A percentile compares a stretch with the other conserved stretches of the same genome.
These are phyloP conservation scores for Trichosanthes truncata DNA, from an alignment of 306 rosid species.

Conservation along the genomic window DNA sequence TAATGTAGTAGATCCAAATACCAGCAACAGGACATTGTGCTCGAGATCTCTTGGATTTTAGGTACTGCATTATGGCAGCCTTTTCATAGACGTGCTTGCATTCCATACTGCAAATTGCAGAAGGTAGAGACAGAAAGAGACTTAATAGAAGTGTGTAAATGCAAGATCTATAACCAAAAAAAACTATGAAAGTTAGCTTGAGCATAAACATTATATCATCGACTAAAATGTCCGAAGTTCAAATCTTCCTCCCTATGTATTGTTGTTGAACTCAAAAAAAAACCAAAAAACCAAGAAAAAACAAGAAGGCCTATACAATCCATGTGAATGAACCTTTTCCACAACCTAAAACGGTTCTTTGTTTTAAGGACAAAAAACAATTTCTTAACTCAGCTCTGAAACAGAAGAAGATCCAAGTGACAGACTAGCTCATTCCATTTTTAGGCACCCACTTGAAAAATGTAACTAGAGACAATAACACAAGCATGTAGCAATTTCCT, in stretches of 20 bases:
- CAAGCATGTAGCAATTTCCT: neutral
- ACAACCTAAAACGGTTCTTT: neutral
- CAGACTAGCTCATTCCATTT: neutral
- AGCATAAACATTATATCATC: neutral
- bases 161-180: neutral
- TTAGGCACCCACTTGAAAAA: neutral
- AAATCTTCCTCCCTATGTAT: neutral
- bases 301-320: neutral
- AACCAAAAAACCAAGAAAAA: neutral
- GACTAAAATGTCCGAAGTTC: neutral
- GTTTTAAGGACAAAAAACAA: neutral
- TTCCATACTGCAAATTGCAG: constrained; percentile 34
- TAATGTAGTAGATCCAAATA: constrained; percentile 7
- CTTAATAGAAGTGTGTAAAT: neutral
- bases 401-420: neutral
- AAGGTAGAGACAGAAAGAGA: constrained; percentile 10
- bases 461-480: neutral
- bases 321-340: neutral
- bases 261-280: neutral
- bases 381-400: neutral
- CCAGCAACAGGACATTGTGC: constrained; percentile 68
- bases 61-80: constrained; percentile 32
- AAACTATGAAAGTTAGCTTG: neutral
- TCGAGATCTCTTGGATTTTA: constrained; percentile 22
- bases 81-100: constrained; percentile 85